Base-by-base conservation (phyloP, 2,329 filamentous ascomycete genomes). In the Claviceps monticola region DNA sequence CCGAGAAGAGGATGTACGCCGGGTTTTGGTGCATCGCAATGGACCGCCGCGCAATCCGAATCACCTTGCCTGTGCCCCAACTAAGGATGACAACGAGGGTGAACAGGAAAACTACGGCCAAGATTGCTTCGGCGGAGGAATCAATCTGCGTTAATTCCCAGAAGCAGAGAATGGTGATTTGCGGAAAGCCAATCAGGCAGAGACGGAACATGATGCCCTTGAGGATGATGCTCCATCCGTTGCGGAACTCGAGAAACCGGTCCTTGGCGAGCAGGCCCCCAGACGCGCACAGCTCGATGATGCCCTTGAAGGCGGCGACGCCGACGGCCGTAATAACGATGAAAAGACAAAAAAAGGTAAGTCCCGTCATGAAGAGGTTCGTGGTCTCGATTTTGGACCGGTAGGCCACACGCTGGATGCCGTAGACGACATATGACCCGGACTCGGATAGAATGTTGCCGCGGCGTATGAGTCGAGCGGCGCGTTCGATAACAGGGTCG, bases 1-100 rank as follows among this genome's bases (percentile, higher is more conserved):
- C 89, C 3, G 90, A 95, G 72, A 94, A 96, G 56, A 96, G 82
- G 60, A 95, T 95, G 68, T 95, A 95, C 21, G 89, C 90, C 23
- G 90, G 89, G 71, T 95, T 96, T 71, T 90, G 84, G 36, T 54
- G 53, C 51, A 54, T 54, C 5, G 45, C 39, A 16, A 54, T 53
- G 2, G 89, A 95, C 59, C 87, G 84, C 63, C 87, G 87, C 26
- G 89, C 90, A 55, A 96, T 84, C 49, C 80, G 79, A 60, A 95
- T 86, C 57, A 96, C 88, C 73, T 95, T 95, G 70, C 80, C 84
- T 0, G 88, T 82, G 46, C 89, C 90, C 86, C 88, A 95, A 19
- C 72, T 82, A 38, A 96, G 77, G 42, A 88, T 86, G 51, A 76
- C 74, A 36, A 82, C 73, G 74, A 94, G 84, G 54, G 85, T 83